Percentiles rank a stretch among this genome's conserved stretches.
phyloP scores from a whole-genome alignment of 768 basidiomycete genomes.

The Phanerodontia chrysosporium region DNA sequence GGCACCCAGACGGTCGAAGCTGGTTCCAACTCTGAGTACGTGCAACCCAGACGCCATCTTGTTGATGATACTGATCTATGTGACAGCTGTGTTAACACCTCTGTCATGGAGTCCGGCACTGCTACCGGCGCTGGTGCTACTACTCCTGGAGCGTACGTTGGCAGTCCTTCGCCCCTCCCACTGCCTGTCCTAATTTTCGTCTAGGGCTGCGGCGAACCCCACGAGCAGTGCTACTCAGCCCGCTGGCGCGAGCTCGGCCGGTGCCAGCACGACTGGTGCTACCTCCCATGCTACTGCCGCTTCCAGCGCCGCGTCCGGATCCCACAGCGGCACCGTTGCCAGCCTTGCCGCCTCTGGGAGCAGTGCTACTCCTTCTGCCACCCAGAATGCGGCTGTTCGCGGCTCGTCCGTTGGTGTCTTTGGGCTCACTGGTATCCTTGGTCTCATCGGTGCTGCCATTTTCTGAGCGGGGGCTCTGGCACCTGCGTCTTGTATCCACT shows the following conservation, averaged over 20 bases:
- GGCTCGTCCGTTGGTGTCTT: constrained; percentile 29
- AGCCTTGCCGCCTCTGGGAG: constrained; percentile 3
- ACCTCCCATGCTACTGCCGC: neutral
- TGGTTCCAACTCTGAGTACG: constrained; percentile 25
- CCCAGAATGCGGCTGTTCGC: constrained; percentile 28
- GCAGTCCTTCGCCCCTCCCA: too few relatives aligned
- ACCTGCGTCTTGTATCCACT: neutral
- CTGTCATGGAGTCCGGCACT: constrained; percentile 15
- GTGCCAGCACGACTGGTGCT: neutral
- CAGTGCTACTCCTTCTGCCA: constrained; percentile 22
- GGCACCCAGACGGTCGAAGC: constrained; percentile 42
- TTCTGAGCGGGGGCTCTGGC: constrained; percentile 30
- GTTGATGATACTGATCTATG: neutral
- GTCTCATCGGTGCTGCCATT: constrained; percentile 46
- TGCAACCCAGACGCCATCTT: neutral
- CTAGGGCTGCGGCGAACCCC: neutral
- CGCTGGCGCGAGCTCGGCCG: neutral
- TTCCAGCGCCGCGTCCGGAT: constrained; percentile 13
- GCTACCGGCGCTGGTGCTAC: constrained; percentile 3
- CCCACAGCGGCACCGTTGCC: constrained; percentile 5
- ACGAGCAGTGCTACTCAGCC: neutral
- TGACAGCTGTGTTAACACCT: constrained; percentile 23
- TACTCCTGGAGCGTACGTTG: constrained; percentile 2
- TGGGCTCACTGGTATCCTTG: constrained; percentile 47
- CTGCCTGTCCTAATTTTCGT: neutral